These are phyloP conservation scores for Globisporangium paddicum DNA, from an alignment of 352 stramenopile species.

Conservation along the genomic window DNA sequence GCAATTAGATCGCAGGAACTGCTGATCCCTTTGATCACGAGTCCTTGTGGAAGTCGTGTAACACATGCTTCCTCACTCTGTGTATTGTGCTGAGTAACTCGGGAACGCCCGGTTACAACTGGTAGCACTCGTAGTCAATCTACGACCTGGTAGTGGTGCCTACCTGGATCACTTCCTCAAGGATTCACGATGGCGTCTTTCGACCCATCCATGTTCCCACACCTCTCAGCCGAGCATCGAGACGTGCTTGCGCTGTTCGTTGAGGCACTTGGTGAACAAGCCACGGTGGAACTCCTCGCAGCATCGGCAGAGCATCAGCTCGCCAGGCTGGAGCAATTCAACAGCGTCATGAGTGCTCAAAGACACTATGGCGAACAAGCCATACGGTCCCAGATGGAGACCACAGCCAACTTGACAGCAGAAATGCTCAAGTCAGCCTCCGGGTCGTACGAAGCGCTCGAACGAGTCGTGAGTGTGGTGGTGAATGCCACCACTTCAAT, in stretches of 20 bases:
- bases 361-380: no score
- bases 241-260: background rate
- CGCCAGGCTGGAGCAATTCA: background rate
- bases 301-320: background rate
- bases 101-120: background rate
- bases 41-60: background rate
- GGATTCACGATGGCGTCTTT: background rate
- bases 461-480: no score
- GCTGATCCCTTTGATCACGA: background rate
- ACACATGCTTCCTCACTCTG: background rate
- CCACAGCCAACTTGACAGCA: no score
- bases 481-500: no score
- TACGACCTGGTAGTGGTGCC: constrained; percentile 1
- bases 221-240: background rate
- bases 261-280: background rate
- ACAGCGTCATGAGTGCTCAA: background rate
- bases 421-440: no score
- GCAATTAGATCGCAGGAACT: background rate
- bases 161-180: background rate
- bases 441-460: no score
- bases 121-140: background rate
- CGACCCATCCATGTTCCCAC: background rate
- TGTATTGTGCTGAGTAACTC: background rate
- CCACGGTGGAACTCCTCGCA: background rate
- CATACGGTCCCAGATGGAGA: no score